Conservation (phyloP, 495 filamentous ascomycete species). For the Articulospora tetracladia region DNA sequence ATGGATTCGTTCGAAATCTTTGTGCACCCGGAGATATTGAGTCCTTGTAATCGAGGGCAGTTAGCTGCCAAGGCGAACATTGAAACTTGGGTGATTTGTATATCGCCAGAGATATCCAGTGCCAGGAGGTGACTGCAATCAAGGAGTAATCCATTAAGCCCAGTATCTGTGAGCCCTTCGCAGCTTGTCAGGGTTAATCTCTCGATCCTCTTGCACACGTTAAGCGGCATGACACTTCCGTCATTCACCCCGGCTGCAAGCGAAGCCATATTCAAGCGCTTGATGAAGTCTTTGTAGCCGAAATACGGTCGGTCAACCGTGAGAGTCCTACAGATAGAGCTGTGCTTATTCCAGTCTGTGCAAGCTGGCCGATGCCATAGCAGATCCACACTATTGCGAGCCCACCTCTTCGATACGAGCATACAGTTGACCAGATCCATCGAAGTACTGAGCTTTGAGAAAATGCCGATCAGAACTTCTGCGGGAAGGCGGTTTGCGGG, state of each 20-base stretch:
- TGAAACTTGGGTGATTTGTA: constrained; percentile 76
- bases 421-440: constrained; percentile 81
- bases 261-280: constrained; percentile 81
- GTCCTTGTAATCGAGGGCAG: constrained; percentile 80
- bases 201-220: constrained; percentile 85
- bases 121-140: constrained; percentile 81
- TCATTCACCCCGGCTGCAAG: constrained; percentile 78
- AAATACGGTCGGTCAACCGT: constrained; percentile 69
- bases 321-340: constrained; percentile 73
- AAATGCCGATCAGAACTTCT: constrained; percentile 90
- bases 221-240: constrained; percentile 79
- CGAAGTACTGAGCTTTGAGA: constrained; percentile 73
- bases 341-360: constrained; percentile 75
- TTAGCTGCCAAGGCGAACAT: constrained; percentile 75
- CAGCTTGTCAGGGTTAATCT: constrained; percentile 93
- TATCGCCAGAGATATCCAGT: constrained; percentile 81
- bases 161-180: constrained; percentile 74
- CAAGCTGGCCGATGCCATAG: constrained; percentile 94
- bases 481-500: constrained; percentile 84
- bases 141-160: constrained; percentile 73
- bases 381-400: constrained; percentile 85
- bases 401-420: constrained; percentile 90
- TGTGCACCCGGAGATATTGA: constrained; percentile 87
- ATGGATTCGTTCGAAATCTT: constrained; percentile 84
- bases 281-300: constrained; percentile 80